Conservation (phyloP, 331 rosid species). For the Cydonia oblonga region DNA sequence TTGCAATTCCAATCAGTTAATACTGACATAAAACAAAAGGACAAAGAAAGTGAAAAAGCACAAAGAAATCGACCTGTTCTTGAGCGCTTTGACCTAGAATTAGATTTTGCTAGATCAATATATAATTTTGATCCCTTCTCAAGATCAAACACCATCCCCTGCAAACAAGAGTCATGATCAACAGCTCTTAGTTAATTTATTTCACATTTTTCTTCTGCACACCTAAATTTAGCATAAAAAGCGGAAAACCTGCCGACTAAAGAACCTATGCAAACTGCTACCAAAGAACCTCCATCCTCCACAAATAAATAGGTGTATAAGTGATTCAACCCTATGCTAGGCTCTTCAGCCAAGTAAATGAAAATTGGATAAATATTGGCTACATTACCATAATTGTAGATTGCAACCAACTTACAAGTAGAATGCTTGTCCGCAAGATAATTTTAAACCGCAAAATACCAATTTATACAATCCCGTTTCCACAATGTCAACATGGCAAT, state of each 20-base stretch:
- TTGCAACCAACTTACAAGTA: neutral
- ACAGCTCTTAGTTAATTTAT: neutral
- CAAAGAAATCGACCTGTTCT: slow-evolving; percentile 39
- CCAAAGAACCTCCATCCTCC: neutral
- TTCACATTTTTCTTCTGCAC: neutral
- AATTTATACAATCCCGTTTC: too few species aligned
- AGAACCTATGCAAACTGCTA: neutral
- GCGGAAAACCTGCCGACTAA: neutral
- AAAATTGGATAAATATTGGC: neutral
- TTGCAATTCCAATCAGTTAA: slow-evolving; percentile 8
- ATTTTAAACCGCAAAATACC: neutral
- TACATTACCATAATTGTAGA: neutral
- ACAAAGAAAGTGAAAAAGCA: neutral
- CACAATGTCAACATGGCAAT: neutral
- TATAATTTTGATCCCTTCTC: slow-evolving; percentile 77
- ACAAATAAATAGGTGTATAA: neutral
- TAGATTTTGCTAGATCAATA: slow-evolving; percentile 91
- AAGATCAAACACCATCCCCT: slow-evolving; percentile 98
- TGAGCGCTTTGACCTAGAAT: slow-evolving; percentile 78
- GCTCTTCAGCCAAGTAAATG: neutral
- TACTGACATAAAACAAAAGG: neutral
- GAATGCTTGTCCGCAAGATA: neutral
- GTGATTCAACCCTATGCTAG: neutral
- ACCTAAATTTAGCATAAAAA: neutral
- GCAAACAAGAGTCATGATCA: slow-evolving; percentile 23